Conservation (phyloP, 768 basidiomycete species). For the Lactarius tabidus region DNA sequence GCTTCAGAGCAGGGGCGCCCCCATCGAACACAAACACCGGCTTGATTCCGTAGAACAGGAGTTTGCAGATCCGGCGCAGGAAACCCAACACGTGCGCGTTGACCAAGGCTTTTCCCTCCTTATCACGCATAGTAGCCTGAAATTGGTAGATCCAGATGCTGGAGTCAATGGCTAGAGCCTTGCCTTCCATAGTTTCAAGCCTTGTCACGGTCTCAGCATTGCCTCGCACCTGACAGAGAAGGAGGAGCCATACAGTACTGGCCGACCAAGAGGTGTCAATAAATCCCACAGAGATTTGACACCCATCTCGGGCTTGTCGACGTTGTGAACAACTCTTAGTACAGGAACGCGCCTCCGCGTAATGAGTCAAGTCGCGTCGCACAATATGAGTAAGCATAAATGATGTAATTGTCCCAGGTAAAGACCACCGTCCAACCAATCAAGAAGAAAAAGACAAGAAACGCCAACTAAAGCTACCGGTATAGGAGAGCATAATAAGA, state of each 20-base stretch:
- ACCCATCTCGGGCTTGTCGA: conserved; percentile 59
- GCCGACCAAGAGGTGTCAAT: conserved; percentile 87
- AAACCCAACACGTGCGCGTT: conserved; percentile 95
- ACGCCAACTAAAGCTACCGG: not conserved
- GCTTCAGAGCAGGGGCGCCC: conserved; percentile 87
- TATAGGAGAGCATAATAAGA: not conserved
- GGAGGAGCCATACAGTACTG: conserved; percentile 61
- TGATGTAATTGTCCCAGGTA: not conserved
- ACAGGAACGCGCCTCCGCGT: too few relatives aligned
- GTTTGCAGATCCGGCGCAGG: conserved; percentile 84
- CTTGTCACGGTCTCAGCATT: conserved; percentile 30
- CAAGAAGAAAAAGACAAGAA: too few relatives aligned
- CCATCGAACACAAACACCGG: conserved; percentile 99
- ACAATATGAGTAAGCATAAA: not conserved
- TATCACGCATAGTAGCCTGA: conserved; percentile 98
- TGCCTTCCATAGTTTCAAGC: conserved; percentile 93
- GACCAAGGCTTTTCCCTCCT: conserved; percentile 82
- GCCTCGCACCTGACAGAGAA: not conserved
- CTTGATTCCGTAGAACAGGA: conserved; percentile 95
- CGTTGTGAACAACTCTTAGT: not conserved
- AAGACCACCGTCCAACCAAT: not conserved
- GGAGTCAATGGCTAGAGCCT: conserved; percentile 93
- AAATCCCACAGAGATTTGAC: conserved; percentile 96
- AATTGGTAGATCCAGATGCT: conserved; percentile 99
- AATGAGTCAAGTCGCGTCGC: not conserved